Base-by-base conservation (phyloP, 768 basidiomycete genomes). In the Nidula microcarpa region DNA sequence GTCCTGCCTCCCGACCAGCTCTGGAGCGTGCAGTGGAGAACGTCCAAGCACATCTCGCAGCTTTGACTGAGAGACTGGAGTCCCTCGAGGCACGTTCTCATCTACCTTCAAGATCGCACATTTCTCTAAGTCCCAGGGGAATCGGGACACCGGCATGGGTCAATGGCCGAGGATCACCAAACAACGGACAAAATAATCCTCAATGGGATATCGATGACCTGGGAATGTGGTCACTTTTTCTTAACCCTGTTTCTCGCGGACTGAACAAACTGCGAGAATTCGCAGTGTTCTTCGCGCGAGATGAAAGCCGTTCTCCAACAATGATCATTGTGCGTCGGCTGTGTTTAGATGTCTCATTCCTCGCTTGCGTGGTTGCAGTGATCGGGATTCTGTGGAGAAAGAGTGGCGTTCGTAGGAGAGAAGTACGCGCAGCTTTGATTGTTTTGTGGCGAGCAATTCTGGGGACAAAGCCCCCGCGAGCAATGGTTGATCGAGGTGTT, bases 31-130 rank as follows among this genome's bases (percentile, higher is more conserved):
- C 89, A 0, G 72, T 94, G 16, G 89, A 94, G 66, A 84, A 79
- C 56, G 78, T 93, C 49, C 92, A 95, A 65, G 81, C 84, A 0
- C 88, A 92, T 56, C 70, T 94, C 16, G 90, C 90, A 0, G 91
- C 91, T 5, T 77, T 94, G 43, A 84, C 80, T 6, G 91, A 94
- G 66, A 84, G 93, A 32, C 69, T 94, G n/a, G 92, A 94, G 60
- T 74, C 77, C 11, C 69, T 88, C 7, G 85, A 86, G 67, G 70
- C 75, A 11, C 62, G 78, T 11, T 68, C 74, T 16, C 57, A 65
- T 37, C 64, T 72, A 23, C 67, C 72, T 17, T 76, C 76, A 41
- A 66, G 70, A 32, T 75, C 81, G 2, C 68, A 72, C 33, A 55
- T 68, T 16, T 73, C 76, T 6, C 63, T 66, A 37, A 71, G 75